Evolutionary conservation across 306 rosid species (phyloP).

Genomic region (Casuarina equisetifolia): DNA sequence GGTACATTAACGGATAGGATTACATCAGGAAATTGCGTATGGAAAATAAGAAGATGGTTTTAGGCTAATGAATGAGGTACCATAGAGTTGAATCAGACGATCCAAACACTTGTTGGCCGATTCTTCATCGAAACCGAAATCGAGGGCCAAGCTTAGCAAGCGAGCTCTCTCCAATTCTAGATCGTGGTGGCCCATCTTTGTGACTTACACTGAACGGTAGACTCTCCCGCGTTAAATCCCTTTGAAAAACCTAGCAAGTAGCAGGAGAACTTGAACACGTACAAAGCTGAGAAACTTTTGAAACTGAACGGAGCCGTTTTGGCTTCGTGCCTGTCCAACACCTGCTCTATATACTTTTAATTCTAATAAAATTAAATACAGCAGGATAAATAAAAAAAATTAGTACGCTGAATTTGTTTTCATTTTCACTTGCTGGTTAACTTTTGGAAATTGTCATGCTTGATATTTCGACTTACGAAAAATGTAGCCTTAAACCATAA

Average conservation of each 20-base stretch:
- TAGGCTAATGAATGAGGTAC: conserved; percentile 31
- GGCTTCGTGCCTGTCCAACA: not conserved
- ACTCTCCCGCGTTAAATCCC: conserved; percentile 53
- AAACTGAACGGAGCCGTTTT: conserved; percentile 15
- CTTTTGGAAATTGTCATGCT: too few species aligned
- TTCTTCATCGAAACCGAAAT: conserved; percentile 70
- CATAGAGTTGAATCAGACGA: conserved; percentile 74
- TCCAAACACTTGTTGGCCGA: conserved; percentile 66
- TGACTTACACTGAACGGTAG: not conserved
- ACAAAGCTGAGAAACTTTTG: not conserved
- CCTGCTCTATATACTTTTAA: too few species aligned
- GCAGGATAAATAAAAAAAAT: too few species aligned
- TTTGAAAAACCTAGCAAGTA: conserved; percentile 5
- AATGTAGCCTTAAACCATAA: too few species aligned
- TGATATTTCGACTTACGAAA: too few species aligned
- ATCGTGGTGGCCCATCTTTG: conserved; percentile 39
- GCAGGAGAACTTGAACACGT: not conserved
- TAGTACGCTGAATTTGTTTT: too few species aligned
- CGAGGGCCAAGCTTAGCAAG: conserved; percentile 73
- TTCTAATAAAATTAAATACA: too few species aligned
- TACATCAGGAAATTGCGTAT: not conserved
- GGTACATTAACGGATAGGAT: not conserved
- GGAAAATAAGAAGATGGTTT: conserved; percentile 11
- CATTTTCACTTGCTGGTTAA: too few species aligned
- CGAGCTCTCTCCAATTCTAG: conserved; percentile 72